Conservation (phyloP, 306 rosid genomes). For the Citrullus amarus region DNA sequence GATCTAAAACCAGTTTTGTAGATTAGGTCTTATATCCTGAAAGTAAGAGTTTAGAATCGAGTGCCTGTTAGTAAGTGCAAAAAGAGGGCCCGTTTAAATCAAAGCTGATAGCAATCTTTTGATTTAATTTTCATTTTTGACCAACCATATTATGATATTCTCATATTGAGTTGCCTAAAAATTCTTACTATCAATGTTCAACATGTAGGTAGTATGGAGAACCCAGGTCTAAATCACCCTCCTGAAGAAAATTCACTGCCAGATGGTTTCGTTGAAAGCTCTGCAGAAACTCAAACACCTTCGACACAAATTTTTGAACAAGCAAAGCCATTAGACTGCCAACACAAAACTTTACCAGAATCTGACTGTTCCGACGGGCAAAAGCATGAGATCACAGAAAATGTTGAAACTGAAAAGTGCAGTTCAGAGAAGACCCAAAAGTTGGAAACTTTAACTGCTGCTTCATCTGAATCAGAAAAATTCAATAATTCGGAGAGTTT, state of each 20-base stretch:
- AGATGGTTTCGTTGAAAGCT: conserved; percentile 82
- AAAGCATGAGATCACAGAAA: conserved; percentile 17
- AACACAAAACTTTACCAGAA: conserved; percentile 26
- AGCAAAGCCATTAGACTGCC: conserved; percentile 32
- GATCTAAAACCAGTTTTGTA: background rate
- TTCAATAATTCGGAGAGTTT: conserved; percentile 32
- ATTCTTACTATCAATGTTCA: background rate
- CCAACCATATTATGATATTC: background rate
- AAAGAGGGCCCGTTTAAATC: background rate
- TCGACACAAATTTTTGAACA: conserved; percentile 44
- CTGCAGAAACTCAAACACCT: conserved; percentile 54
- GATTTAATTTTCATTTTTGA: background rate
- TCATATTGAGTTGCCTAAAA: background rate
- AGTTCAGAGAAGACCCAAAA: conserved; percentile 27
- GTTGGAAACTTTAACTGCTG: conserved; percentile 32
- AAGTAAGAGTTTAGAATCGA: background rate
- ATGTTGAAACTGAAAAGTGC: conserved; percentile 27
- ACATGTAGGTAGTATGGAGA: conserved; percentile 55
- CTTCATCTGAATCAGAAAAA: conserved; percentile 29
- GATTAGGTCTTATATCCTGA: background rate
- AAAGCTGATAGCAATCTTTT: background rate
- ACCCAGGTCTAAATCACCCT: conserved; percentile 69
- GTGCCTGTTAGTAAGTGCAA: background rate
- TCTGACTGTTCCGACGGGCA: conserved; percentile 22
- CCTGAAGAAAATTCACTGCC: conserved; percentile 88